Evolutionary conservation across 2,329 filamentous ascomycete genomes (phyloP), one percentile per base, ranked within the genome.

Genomic region (Fusarium verticillioides): DNA sequence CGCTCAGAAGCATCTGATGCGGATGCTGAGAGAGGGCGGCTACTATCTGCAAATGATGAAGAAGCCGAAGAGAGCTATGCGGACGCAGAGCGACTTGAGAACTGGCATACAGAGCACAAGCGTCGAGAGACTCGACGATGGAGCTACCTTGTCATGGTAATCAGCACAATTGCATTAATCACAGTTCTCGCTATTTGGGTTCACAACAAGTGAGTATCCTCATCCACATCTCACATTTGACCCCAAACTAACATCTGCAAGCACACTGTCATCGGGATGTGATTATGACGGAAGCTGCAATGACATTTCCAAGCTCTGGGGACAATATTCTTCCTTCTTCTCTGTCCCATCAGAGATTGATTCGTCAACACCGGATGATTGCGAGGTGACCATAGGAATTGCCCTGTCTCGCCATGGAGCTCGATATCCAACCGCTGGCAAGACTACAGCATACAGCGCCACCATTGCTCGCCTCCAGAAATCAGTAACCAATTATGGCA

Each of bases 261-360:
- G 68, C 28, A 62, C 64, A 26, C 43, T 70, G 12, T 63, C 72
- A 7, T 58, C 68, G 43, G 72, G 72, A 23, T 81, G 79, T 40
- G 75, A 81, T 54, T 60, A 59, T 10, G 70, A 75, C 21, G 80
- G 74, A 19, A 77, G 67, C 58, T 95, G 93, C 81, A 85, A 86
- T 53, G 82, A 87, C 8, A 80, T 87, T 37, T 87, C 92, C 49
- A 89, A 90, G 74, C 87, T 86, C 62, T 97, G 94, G 94, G 95
- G 95, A 63, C 94, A 96, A 80, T 97, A 97, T 81, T 93, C 94
- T 23, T 94, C 95, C 4, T 97, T 91, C 83, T 97, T 93, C 82
- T 88, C 91, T 2, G 91, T 95, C 1, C 87, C 91, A 11, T 94
- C 92, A 2, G 85, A 89, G 6, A 89, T 94, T 57, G 84, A 89